These are phyloP conservation scores for Populus nigra DNA, from an alignment of 345 rosid genomes.

Conservation along the genomic window DNA sequence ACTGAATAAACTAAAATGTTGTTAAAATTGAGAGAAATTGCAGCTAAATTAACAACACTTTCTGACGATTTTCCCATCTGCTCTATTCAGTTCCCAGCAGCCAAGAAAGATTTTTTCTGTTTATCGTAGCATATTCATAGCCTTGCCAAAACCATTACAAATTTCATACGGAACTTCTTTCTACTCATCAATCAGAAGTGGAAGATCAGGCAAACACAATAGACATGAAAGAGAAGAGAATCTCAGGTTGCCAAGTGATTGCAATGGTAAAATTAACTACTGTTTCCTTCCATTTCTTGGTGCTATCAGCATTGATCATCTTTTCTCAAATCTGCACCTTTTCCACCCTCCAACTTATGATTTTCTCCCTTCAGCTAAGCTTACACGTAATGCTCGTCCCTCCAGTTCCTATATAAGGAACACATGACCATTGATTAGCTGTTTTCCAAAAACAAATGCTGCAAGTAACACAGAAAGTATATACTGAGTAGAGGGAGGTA, in stretches of 20 bases:
- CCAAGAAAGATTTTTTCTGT: not conserved
- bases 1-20: not conserved
- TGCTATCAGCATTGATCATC: not conserved
- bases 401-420: slow-evolving; percentile 51
- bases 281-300: slow-evolving; percentile 6
- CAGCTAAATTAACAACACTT: not conserved
- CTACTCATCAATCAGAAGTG: not conserved
- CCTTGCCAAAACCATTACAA: not conserved
- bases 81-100: not conserved
- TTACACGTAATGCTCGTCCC: slow-evolving; percentile 71
- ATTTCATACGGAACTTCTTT: not conserved
- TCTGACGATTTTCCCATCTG: not conserved
- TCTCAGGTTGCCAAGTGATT: not conserved
- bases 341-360: slow-evolving; percentile 9
- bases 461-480: not conserved
- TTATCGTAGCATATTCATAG: not conserved
- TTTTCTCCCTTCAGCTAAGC: slow-evolving; percentile 69
- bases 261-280: not conserved
- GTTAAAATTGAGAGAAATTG: not conserved
- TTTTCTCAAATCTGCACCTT: slow-evolving; percentile 3
- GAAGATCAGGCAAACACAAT: not conserved
- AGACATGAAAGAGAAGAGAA: not conserved
- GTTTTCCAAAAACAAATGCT: not conserved
- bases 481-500: not conserved
- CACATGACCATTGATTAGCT: not conserved